These are phyloP conservation scores for Asterochloris erici DNA, from an alignment of 139 green algal genomes.

Conservation along the genomic window DNA sequence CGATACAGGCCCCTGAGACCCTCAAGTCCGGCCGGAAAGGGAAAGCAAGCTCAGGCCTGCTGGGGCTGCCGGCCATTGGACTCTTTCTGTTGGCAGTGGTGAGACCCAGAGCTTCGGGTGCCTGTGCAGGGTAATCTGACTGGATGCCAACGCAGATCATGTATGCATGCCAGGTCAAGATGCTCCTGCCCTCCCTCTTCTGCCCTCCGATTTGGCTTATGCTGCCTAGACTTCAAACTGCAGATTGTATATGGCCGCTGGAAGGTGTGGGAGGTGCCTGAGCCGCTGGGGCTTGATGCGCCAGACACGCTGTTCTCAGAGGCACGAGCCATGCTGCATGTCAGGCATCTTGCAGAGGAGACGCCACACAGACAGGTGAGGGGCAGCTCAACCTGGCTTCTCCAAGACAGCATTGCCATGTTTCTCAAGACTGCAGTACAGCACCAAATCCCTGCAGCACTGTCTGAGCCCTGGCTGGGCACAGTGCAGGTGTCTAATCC, in stretches of 20 bases:
- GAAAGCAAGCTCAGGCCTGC: too few species aligned
- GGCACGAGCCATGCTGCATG: conserved; percentile 39
- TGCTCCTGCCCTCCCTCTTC: too few species aligned
- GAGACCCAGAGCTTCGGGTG: too few species aligned
- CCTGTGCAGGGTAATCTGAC: too few species aligned
- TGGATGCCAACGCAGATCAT: too few species aligned
- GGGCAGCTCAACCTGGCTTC: neutral
- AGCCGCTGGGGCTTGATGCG: conserved; percentile 19
- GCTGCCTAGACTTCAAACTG: too few species aligned
- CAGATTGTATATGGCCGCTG: neutral
- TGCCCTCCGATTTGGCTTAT: too few species aligned
- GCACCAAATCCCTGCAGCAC: neutral
- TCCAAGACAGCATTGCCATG: neutral
- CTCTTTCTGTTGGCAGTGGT: too few species aligned
- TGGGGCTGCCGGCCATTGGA: too few species aligned
- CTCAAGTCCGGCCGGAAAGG: too few species aligned
- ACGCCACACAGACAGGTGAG: conserved; percentile 47
- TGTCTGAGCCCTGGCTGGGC: neutral
- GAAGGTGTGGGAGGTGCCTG: conserved; percentile 11
- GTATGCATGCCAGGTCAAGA: too few species aligned
- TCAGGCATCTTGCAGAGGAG: conserved; percentile 31
- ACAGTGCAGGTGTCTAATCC: conserved; percentile 5
- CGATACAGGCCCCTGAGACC: too few species aligned
- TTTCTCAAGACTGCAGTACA: neutral
- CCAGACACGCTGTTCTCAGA: conserved; percentile 42